These are phyloP conservation scores for Botryosphaeria dothidea DNA, from an alignment of 2,329 filamentous ascomycete genomes.

Conservation along the genomic window DNA sequence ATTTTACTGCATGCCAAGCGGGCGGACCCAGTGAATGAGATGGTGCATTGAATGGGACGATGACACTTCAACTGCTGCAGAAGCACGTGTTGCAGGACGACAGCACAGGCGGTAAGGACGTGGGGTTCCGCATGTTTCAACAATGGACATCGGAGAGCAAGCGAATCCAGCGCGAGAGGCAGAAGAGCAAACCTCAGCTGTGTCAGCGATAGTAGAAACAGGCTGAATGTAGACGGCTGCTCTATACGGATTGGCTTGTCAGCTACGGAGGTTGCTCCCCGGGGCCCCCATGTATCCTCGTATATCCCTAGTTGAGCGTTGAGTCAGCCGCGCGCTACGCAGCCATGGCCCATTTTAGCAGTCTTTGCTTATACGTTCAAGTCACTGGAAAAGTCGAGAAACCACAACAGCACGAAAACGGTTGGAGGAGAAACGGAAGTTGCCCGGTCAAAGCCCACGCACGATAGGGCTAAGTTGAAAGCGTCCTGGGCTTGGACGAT, in stretches of 20 bases:
- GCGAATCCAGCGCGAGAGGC: not conserved
- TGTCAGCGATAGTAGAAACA: not conserved
- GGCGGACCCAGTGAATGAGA: not conserved
- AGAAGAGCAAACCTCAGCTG: not conserved
- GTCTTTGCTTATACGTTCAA: not conserved
- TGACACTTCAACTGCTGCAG: not conserved
- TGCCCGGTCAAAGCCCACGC: too few species aligned
- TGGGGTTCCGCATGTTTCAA: not conserved
- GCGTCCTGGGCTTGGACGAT: not conserved
- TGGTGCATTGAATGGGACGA: not conserved
- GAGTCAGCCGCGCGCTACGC: not conserved
- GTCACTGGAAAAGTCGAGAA: not conserved
- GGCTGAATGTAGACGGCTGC: not conserved
- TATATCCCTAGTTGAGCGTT: not conserved
- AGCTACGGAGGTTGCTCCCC: not conserved
- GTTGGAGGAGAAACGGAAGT: not conserved
- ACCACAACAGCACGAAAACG: not conserved
- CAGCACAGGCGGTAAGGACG: not conserved
- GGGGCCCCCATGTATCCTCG: not conserved
- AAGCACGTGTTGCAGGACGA: not conserved
- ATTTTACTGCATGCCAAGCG: slow-evolving; percentile 12
- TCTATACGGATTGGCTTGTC: not conserved
- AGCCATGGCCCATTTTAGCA: not conserved
- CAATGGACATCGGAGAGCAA: not conserved
- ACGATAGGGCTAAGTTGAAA: not conserved